Evolutionary conservation across 140 eudicot genomes (phyloP).

Genomic region (Anethum foeniculum): DNA sequence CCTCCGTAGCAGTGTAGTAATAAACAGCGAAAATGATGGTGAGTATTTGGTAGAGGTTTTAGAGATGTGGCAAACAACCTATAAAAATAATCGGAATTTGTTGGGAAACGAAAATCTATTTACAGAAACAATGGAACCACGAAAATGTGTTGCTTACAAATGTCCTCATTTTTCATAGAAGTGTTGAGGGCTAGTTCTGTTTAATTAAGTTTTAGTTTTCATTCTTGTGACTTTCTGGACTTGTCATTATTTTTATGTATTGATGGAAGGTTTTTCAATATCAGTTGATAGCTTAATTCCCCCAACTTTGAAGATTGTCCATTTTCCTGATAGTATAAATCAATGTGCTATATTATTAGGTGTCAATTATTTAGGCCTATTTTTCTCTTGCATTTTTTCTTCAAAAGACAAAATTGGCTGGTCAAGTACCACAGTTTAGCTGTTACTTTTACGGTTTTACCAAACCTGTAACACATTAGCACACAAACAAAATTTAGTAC

Average conservation of each 20-base stretch:
- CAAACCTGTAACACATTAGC: background rate
- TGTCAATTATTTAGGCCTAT: background rate
- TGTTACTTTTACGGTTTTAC: background rate
- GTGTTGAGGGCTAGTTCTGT: background rate
- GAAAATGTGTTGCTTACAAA: slow-evolving; percentile 5
- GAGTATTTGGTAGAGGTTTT: background rate
- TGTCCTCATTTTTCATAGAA: slow-evolving; percentile 4
- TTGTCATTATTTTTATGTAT: background rate
- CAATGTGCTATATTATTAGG: background rate
- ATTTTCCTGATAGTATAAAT: background rate
- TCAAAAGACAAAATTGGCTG: background rate
- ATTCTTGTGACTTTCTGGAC: background rate
- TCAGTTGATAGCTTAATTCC: background rate
- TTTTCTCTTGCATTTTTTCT: background rate
- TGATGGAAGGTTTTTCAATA: background rate
- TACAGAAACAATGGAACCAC: slow-evolving; percentile 1
- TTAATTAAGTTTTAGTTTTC: background rate
- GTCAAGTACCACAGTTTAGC: background rate
- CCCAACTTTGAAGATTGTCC: slow-evolving; percentile 3
- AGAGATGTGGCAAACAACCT: background rate
- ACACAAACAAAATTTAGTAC: background rate
- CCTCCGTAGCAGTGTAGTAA: background rate
- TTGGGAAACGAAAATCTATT: background rate
- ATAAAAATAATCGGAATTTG: background rate
- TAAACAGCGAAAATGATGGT: slow-evolving; percentile 2